Evolutionary conservation across 202 grass and related monocot species (phyloP).

Genomic region (Setaria viridis): DNA sequence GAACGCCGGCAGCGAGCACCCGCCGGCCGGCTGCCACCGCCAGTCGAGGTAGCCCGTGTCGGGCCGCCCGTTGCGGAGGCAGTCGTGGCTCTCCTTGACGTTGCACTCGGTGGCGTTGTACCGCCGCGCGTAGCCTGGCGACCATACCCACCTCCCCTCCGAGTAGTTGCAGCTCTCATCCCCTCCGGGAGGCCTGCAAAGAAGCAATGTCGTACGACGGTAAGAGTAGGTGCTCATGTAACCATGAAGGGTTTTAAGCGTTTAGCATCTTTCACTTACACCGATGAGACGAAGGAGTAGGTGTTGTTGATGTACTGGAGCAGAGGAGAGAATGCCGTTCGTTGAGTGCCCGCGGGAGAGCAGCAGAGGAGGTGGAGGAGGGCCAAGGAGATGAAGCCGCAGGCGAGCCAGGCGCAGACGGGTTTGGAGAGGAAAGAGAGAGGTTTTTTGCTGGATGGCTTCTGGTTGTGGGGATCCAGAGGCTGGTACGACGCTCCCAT

Average conservation of each 20-base stretch:
- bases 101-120: slow-evolving; percentile 54
- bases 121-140: slow-evolving; percentile 41
- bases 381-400: slow-evolving; percentile 4
- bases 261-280: background rate
- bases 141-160: slow-evolving; percentile 45
- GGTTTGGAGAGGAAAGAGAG: slow-evolving; percentile 5
- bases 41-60: slow-evolving; percentile 62
- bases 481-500: slow-evolving; percentile 18
- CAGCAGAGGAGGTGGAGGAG: slow-evolving; percentile 44
- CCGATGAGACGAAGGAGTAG: slow-evolving; percentile 18
- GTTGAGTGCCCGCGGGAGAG: background rate
- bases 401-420: background rate
- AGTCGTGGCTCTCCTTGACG: slow-evolving; percentile 53
- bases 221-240: background rate
- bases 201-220: background rate
- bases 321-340: background rate
- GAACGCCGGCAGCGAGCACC: slow-evolving; percentile 47
- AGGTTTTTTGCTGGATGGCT: background rate
- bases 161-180: slow-evolving; percentile 44
- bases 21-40: slow-evolving; percentile 60
- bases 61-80: slow-evolving; percentile 51
- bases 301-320: slow-evolving; percentile 32
- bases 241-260: background rate
- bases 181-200: background rate
- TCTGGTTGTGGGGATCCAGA: background rate